These are phyloP conservation scores for Onygenales sp. DNA, from an alignment of 2,329 filamentous ascomycete genomes.

Conservation along the genomic window DNA sequence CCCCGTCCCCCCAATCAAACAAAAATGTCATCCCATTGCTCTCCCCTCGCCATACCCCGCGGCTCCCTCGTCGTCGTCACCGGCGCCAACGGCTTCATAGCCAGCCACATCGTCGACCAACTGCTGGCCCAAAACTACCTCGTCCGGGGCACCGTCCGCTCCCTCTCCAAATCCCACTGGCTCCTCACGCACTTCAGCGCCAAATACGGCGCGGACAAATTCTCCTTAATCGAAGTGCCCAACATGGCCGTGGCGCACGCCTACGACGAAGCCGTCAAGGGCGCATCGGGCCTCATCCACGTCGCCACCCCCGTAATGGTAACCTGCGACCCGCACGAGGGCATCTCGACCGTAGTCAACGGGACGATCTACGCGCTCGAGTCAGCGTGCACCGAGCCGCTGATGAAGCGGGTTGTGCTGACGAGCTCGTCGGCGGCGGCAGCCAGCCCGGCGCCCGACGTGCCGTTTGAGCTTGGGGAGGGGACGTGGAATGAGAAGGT, in stretches of 20 bases:
- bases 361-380: background rate
- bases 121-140: constrained; percentile 32
- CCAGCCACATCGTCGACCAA: constrained; percentile 31
- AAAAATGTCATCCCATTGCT: too few relatives aligned
- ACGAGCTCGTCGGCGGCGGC: constrained; percentile 33
- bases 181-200: background rate
- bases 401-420: constrained; percentile 34
- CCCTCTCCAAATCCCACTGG: background rate
- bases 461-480: constrained; percentile 24
- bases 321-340: constrained; percentile 1
- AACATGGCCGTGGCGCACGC: constrained; percentile 2
- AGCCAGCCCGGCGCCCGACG: constrained; percentile 24
- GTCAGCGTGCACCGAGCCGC: background rate
- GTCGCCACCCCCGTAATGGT: background rate
- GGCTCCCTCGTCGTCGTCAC: constrained; percentile 36
- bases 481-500: constrained; percentile 30
- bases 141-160: constrained; percentile 39
- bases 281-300: constrained; percentile 2
- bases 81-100: constrained; percentile 39
- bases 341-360: background rate
- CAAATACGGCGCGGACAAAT: background rate
- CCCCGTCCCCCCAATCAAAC: too few relatives aligned
- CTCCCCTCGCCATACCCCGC: constrained; percentile 13
- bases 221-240: constrained; percentile 1
- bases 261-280: constrained; percentile 2